These are phyloP conservation scores for Suhomyces bokatorum DNA, from an alignment of 1,139 yeast species.

Conservation along the genomic window DNA sequence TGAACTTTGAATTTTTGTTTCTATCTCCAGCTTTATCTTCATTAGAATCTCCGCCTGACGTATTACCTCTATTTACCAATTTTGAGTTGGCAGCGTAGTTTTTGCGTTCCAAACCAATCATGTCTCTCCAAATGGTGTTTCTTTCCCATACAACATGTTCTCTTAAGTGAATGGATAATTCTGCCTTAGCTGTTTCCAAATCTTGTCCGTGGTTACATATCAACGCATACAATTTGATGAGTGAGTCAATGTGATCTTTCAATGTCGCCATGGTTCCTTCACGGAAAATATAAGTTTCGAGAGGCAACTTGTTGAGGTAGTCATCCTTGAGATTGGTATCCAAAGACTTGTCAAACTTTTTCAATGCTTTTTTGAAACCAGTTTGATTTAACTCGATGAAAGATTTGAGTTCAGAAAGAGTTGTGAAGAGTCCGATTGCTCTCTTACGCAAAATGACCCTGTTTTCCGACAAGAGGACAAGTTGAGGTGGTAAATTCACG, in stretches of 20 bases:
- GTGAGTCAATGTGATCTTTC: conserved; percentile 29
- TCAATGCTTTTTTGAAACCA: conserved; percentile 67
- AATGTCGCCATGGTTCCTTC: conserved; percentile 22
- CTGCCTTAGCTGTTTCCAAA: conserved; percentile 45
- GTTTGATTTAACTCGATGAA: conserved; percentile 66
- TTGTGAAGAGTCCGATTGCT: conserved; percentile 56
- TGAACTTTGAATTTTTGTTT: conserved; percentile 24
- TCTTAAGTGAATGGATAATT: conserved; percentile 60
- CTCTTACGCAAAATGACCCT: conserved; percentile 57
- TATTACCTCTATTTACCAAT: conserved; percentile 16
- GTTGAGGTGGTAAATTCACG: conserved; percentile 39
- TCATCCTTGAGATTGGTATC: conserved; percentile 41
- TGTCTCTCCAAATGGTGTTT: conserved; percentile 70
- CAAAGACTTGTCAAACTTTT: conserved; percentile 68
- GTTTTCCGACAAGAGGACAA: conserved; percentile 41
- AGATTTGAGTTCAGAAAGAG: conserved; percentile 64
- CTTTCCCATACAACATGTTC: conserved; percentile 79
- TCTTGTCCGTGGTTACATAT: conserved; percentile 45
- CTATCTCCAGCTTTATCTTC: conserved; percentile 13
- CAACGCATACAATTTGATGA: conserved; percentile 41
- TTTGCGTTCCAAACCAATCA: conserved; percentile 31
- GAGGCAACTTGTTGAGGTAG: conserved; percentile 36
- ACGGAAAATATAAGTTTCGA: conserved; percentile 36
- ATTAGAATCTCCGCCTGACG: conserved; percentile 15
- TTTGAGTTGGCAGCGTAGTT: conserved; percentile 38